Evolutionary conservation across 1,139 yeast genomes (phyloP), one percentile per base, ranked within the genome.

Genomic region (Yamadazyma buinensis): DNA sequence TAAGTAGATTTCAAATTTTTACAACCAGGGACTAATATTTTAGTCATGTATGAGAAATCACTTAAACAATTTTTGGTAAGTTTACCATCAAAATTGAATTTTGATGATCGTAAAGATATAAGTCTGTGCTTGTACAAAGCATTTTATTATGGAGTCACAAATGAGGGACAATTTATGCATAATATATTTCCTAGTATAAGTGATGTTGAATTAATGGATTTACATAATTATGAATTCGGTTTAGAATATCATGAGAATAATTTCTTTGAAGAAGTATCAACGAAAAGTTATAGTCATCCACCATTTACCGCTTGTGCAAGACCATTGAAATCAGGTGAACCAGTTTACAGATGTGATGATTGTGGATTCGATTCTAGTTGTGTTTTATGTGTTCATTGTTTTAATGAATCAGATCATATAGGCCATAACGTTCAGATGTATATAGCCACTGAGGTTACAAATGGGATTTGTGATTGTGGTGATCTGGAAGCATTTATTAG

Each of bases 391-490:
- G 72, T 69, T 10, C 60, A 74, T 46, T 84, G 95, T 51, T 84
- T 81, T 58, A 80, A 82, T 52, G 72, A 74, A 36, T 67, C 68
- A 3, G 87, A 82, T 48, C 95, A 84, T 52, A 50, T 58, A 12
- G 78, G 71, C 30, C 94, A 84, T 51, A 73, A 74, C 40, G 84
- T 84, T 3, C 59, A 67, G 15, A 70, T 76, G 29, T 72, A 72
- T 43, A 61, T 65, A 9, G 70, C 85, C 4, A 44, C 55, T 2
- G 80, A 75, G 1, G 48, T 48, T 6, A 65, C 66, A 32, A 76
- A 72, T 9, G 86, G 90, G 2, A 74, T 82, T 15, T 92, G 97
- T 55, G 97, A 92, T 54, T 92, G 97, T 61, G 97, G 97, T 2
- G 96, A 92, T 52, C 69, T 75, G 0, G 86, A 82, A 42, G 95